Conservation (phyloP, 2,329 filamentous ascomycete species). For the Scytalidium sp. region DNA sequence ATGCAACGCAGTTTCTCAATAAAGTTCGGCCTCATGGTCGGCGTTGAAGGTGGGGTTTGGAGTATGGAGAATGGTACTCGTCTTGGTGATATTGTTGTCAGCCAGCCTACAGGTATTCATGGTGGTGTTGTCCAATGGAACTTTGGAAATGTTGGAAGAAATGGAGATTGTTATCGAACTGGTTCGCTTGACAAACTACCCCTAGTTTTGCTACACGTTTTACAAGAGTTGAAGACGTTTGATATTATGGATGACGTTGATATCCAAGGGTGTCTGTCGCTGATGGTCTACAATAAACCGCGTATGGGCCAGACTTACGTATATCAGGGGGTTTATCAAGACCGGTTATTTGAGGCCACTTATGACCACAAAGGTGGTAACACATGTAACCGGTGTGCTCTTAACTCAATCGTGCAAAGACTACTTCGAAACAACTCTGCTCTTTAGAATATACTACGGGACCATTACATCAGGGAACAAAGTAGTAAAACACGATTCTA, state of each 20-base stretch:
- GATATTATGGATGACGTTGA: constrained; percentile 7
- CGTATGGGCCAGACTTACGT: constrained; percentile 3
- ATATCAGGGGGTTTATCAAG: not conserved
- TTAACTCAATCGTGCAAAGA: not conserved
- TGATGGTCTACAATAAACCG: constrained; percentile 8
- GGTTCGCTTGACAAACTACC: constrained; percentile 9
- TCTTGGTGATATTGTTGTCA: constrained; percentile 26
- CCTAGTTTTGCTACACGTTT: constrained; percentile 5
- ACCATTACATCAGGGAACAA: constrained; percentile 11
- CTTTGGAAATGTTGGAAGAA: constrained; percentile 11
- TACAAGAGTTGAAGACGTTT: constrained; percentile 5
- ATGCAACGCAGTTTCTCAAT: constrained; percentile 27
- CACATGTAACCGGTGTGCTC: not conserved
- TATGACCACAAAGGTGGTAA: not conserved
- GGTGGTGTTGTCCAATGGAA: constrained; percentile 15
- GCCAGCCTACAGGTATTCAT: constrained; percentile 10
- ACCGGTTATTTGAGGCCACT: not conserved
- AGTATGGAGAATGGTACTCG: constrained; percentile 20
- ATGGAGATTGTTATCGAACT: constrained; percentile 4
- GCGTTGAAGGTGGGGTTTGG: constrained; percentile 31
- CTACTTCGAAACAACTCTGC: not conserved
- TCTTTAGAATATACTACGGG: constrained; percentile 7
- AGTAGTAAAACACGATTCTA: constrained; percentile 7
- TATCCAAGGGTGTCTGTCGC: constrained; percentile 1
- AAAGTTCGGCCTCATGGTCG: constrained; percentile 33